Base-by-base conservation (phyloP, 1,284 basidiomycete species). In the Ceratobasidium sp. region DNA sequence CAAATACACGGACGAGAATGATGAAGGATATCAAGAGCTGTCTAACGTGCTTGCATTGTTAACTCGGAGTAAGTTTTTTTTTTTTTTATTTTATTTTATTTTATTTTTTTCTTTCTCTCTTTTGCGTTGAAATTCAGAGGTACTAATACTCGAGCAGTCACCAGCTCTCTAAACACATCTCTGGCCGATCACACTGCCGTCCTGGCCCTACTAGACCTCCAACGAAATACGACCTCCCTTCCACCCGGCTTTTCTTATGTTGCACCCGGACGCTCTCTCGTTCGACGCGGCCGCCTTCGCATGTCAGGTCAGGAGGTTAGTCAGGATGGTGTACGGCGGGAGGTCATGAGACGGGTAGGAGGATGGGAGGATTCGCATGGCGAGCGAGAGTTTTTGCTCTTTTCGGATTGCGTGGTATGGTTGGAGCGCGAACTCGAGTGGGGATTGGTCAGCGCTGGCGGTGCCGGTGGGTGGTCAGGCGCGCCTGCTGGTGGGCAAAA, bases 391-490 rank as follows among this genome's bases (percentile, higher is more conserved):
- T 90, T 94, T 75, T 80, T 94, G 13, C 82, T 95, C 0, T 92
- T 95, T 76, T 90, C 87, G 7, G 93, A 95, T 77, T 88, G 87
- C 73, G 77, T 95, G 20, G 75, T 94, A 29, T 94, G 92, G 87
- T 83, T 93, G 68, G 43, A 58, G 32, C 29, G 40, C n/a, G 70
- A 71, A 34, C 65, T 62, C 20, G 71, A 73, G 40, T 62, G 70
- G 69, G 71, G 69, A 47, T 71, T 56, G 65, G 56, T 34, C 13
- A 55, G 50, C 56, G 52, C 34, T 32, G 50, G 27, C 42, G 49
- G 31, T 20, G 73, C 53, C 17, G 57, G 43, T 52, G 35, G 31
- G 29, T 7, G 50, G 32, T 22, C 32, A 2, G 17, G 50, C 47
- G 40, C 38, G 40, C 15, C 38, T 42, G 38, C 42, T 27, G 20